Evolutionary conservation across 805 yeast species (phyloP), one percentile per base, ranked within the genome.

Genomic region (Candida awuae): DNA sequence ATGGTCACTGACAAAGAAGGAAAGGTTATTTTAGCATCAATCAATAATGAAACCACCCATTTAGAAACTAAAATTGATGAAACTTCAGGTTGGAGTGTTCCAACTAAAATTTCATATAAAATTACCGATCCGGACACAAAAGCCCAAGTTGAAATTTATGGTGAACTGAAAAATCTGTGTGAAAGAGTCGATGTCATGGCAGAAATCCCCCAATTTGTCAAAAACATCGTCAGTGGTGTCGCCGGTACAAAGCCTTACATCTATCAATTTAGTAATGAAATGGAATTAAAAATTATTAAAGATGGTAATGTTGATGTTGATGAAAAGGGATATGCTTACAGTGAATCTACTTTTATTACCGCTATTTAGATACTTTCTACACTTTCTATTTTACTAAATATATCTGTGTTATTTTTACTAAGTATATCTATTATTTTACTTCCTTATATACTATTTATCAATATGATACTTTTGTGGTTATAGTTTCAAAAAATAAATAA

Each of bases 161-260:
- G 95, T 45, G 64, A 69, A 17, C 70, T 90, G 49, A 58, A 59
- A 14, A 66, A 70, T 33, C 63, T 84, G 44, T 77, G 85, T 37
- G 97, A 86, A 66, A 78, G 97, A 58, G 88, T 92, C 42, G 98
- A 92, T 63, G 97, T 92, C 43, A 87, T 92, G 97, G 84, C 87
- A 37, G 97, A 92, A 65, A 80, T 92, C 43, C 98, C 98, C 20
- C 80, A 76, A 47, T 87, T 92, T 62, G 94, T 92, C 50, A 92
- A 90, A 66, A 83, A 80, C 52, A 83, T 92, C 43, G 97, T 85
- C 33, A 77, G 88, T 46, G 95, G 95, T 42, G 94, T 90, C 39
- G 92, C 92, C 13, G 98, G 97, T 36, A 80, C 97, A 20, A 84
- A 82, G 58, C 98, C 98, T n/a, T 90, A 75, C 66, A 90, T 92